Conservation (phyloP, 2,329 filamentous ascomycete species). For the Colletotrichum horii region DNA sequence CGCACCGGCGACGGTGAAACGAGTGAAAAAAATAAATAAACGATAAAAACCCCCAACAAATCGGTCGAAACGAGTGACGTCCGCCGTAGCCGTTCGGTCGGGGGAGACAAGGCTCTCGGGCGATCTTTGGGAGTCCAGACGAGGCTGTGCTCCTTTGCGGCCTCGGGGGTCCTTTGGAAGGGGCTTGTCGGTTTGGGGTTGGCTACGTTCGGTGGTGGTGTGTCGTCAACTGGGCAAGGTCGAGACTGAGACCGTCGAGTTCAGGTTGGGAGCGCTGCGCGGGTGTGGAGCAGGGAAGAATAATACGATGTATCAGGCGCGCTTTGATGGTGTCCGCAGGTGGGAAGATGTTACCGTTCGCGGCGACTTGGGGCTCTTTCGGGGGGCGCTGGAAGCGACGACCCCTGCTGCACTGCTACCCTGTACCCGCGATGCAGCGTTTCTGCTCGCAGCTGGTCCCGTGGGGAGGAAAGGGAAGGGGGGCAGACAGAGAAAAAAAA, state of each 20-base stretch:
- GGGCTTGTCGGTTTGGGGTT: neutral
- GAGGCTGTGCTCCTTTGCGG: conserved; percentile 11
- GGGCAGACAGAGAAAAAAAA: no score
- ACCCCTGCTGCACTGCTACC: conserved; percentile 12
- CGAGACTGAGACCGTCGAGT: conserved; percentile 1
- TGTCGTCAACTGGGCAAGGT: neutral
- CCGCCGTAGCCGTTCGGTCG: neutral
- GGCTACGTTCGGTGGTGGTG: neutral
- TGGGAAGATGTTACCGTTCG: conserved; percentile 20
- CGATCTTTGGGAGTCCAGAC: conserved; percentile 4
- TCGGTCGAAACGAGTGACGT: neutral
- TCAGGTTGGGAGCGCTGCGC: neutral
- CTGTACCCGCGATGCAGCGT: neutral
- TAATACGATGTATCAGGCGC: conserved; percentile 20
- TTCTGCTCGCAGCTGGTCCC: conserved; percentile 3
- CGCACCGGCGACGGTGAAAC: neutral
- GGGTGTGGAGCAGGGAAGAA: conserved; percentile 19
- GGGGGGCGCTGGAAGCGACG: conserved; percentile 1
- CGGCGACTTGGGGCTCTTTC: conserved; percentile 7
- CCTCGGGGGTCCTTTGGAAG: neutral
- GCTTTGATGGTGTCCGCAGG: conserved; percentile 5
- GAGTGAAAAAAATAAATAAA: neutral
- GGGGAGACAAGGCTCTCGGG: conserved; percentile 6
- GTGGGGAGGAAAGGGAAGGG: neutral
- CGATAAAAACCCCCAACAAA: neutral